These are phyloP conservation scores for Mrakia gelida DNA, from an alignment of 768 basidiomycete genomes.

Conservation along the genomic window DNA sequence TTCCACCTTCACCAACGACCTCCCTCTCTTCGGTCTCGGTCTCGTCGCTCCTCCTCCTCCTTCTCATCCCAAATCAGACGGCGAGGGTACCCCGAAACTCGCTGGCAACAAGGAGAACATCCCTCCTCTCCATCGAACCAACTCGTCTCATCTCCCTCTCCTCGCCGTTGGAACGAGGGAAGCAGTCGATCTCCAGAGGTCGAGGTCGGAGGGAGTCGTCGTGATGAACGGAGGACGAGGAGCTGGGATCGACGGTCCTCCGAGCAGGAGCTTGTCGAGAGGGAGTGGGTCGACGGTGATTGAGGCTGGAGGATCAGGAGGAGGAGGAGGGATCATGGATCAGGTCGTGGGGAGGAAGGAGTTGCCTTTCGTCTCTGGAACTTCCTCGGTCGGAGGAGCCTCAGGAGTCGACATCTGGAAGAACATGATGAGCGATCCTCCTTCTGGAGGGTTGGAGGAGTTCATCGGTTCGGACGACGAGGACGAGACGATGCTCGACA, in stretches of 20 bases:
- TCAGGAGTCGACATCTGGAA: conserved; percentile 25
- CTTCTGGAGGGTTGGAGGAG: conserved; percentile 19
- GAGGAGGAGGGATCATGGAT: conserved; percentile 18
- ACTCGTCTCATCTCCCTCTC: background rate
- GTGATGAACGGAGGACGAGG: background rate
- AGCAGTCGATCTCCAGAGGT: background rate
- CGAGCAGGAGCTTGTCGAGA: background rate
- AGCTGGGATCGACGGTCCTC: background rate
- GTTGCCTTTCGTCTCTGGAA: conserved; percentile 11
- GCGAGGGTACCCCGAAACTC: background rate
- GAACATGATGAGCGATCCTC: conserved; percentile 32
- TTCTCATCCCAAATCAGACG: background rate
- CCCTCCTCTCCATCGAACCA: background rate
- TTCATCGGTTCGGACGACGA: conserved; percentile 3
- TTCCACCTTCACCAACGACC: background rate
- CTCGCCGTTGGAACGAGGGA: background rate
- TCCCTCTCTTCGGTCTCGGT: background rate
- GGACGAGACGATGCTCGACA: background rate
- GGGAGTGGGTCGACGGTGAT: conserved; percentile 1
- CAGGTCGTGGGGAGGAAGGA: conserved; percentile 23
- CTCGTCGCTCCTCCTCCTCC: background rate
- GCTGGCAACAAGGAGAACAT: background rate
- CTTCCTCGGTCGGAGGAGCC: background rate
- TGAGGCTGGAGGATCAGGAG: background rate
- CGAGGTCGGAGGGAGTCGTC: background rate